Base-by-base conservation (phyloP, 2,329 filamentous ascomycete genomes). In the Aspergillus pseudotamarii region DNA sequence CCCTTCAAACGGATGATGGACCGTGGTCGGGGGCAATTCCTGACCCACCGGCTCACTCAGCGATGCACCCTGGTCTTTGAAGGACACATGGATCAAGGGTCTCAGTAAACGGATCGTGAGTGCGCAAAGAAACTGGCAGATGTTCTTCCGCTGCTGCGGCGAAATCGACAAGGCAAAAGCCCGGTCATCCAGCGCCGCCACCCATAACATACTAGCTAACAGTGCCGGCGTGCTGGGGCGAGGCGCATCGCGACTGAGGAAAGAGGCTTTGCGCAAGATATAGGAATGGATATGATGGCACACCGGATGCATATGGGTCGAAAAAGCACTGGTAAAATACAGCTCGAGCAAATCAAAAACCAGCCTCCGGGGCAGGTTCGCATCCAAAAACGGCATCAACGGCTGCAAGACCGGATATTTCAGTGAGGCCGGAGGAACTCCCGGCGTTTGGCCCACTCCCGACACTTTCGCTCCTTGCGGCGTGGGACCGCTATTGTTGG, bases 191-290 rank as follows among this genome's bases (percentile, higher is more conserved):
- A 97, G 90, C n/a, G 93, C 93, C 34, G 93, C 92, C 54, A 96
- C 91, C 93, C 93, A 97, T n/a, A 97, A 86, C 88, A 97, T 97
- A 78, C 93, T 96, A 43, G 94, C 92, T 30, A 97, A 83, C 53
- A 97, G 82, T 4, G 93, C 93, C 48, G 94, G 93, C 71, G 91
- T 94, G 75, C 93, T 97, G 61, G 85, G 84, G 63, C 94, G 86
- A 32, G 94, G 93, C 69, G 88, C 91, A 62, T 88, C 91, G n/a
- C 87, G 87, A 72, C 94, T 91, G 45, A 97, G 82, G 75, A 97
- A 93, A 0, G 94, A 94, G 65, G 89, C 86, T 76, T 95, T 96
- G 67, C 94, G 88, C 79, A 97, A 93, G 62, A 97, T 88, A 73
- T 94, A 96, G 53, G 92, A 93, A 54, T 97, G 86, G 21, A 97